These are phyloP conservation scores for Heterobasidion irregulare DNA, from an alignment of 1,284 basidiomycete species.

Conservation along the genomic window DNA sequence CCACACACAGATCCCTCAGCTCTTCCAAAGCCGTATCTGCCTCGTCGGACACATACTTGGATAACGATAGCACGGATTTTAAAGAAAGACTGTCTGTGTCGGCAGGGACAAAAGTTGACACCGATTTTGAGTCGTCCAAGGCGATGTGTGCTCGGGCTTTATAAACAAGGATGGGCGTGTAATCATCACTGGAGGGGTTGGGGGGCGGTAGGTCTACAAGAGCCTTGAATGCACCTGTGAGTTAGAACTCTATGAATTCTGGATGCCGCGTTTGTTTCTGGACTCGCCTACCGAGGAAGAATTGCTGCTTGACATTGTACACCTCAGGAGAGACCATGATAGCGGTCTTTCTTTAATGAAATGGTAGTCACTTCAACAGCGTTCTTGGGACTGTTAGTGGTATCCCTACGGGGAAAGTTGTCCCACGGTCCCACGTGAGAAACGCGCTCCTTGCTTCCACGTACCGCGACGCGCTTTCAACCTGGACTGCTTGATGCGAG, in stretches of 20 bases:
- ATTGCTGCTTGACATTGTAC: conserved; percentile 81
- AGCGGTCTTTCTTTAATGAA: not conserved
- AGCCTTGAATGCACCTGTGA: conserved; percentile 59
- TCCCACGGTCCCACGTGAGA: no score
- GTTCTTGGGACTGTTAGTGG: no score
- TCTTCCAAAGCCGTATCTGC: conserved; percentile 66
- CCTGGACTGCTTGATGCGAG: not conserved
- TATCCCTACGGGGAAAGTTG: no score
- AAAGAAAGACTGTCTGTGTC: conserved; percentile 58
- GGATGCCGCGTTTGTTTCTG: not conserved
- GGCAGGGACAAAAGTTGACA: conserved; percentile 46
- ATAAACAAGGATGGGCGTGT: conserved; percentile 63
- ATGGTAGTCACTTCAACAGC: not conserved
- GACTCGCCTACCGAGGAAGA: conserved; percentile 56
- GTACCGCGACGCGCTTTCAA: not conserved
- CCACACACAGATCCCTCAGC: conserved; percentile 78
- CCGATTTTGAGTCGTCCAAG: conserved; percentile 49
- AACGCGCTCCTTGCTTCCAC: no score
- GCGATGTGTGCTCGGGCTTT: conserved; percentile 82
- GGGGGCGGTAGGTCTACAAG: conserved; percentile 48
- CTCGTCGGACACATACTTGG: conserved; percentile 50
- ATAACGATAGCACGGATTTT: conserved; percentile 67
- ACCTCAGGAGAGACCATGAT: conserved; percentile 75
- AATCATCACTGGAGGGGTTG: conserved; percentile 55
- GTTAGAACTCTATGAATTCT: no score